Evolutionary conservation across 192 early-diverging fungal species (phyloP), one percentile per base, ranked within the genome.

Genomic region (Umbelopsis sp.): DNA sequence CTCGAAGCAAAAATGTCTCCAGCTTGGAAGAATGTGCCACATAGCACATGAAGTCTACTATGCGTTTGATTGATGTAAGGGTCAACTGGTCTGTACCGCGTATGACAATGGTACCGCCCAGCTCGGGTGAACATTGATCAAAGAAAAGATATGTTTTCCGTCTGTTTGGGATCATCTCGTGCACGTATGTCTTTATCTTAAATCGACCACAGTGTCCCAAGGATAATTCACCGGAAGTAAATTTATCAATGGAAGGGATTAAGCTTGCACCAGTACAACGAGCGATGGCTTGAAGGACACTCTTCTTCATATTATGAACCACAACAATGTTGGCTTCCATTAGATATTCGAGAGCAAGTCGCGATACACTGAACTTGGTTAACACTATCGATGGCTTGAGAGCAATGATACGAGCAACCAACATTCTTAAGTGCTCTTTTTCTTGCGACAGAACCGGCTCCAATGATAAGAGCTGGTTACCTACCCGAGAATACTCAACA

Each of bases 111-210:
- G 95, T 97, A 64, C 95, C 92, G 7, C 95, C 94, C 2, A 92
- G 79, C 30, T 90, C 88, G 35, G 83, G 81, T 15, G 88, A 86
- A 76, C 94, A 95, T 0, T 92, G 91, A 52, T 95, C 90, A 70
- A 99, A 91, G 68, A 91, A 88, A 53, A 99, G 80, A 80, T 93
- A 97, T 27, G 93, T 91, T 66, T 95, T 97, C 52, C 92, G 80
- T 46, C 81, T 84, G 46, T 91, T 91, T 1, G 94, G 93, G 64
- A 97, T 86, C 30, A 85, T 82, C 45, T 86, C 81, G 67, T 99
- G 87, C 7, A 94, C 87, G 70, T 88, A 93, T 0, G 92, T 96
- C 68, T 91, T 85, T 44, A 93, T 86, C 13, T 82, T 85, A 72
- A 98, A 92, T 5, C 79, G 45, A 15, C 84, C 88, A 66, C 96